phyloP scores from a whole-genome alignment of 2,329 filamentous ascomycete species.

The Monilinia vaccinii-corymbosi region DNA sequence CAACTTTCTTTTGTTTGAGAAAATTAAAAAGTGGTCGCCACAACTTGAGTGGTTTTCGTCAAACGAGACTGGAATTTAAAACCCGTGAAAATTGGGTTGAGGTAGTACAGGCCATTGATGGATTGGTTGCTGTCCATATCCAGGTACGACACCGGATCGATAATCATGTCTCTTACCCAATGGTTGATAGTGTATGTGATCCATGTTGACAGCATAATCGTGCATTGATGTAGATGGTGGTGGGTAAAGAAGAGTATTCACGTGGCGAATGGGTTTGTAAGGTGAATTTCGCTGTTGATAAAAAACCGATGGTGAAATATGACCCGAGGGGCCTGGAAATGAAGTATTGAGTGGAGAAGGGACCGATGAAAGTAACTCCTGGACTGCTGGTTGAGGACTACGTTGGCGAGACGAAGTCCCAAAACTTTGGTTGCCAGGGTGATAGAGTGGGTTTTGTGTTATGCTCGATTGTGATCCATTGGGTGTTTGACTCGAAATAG shows the following conservation, averaged over 20 bases:
- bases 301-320: conserved; percentile 71
- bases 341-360: conserved; percentile 31
- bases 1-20: background rate
- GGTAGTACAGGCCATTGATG: conserved; percentile 27
- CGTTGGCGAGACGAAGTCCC: conserved; percentile 29
- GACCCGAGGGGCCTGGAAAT: conserved; percentile 39
- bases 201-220: conserved; percentile 55
- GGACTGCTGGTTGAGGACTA: conserved; percentile 25
- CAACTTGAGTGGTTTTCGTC: background rate
- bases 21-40: background rate
- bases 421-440: conserved; percentile 7
- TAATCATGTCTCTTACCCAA: conserved; percentile 60
- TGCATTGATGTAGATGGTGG: conserved; percentile 74
- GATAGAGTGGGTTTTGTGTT: conserved; percentile 7
- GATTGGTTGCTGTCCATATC: conserved; percentile 32
- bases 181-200: conserved; percentile 75
- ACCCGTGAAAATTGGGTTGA: conserved; percentile 29
- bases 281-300: conserved; percentile 83
- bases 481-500: conserved; percentile 31
- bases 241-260: conserved; percentile 85
- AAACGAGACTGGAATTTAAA: background rate
- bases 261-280: conserved; percentile 81
- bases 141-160: conserved; percentile 62
- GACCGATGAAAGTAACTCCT: conserved; percentile 28
- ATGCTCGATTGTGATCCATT: conserved; percentile 12